Base-by-base conservation (phyloP, 345 rosid species). In the Streptanthus diversifolius region DNA sequence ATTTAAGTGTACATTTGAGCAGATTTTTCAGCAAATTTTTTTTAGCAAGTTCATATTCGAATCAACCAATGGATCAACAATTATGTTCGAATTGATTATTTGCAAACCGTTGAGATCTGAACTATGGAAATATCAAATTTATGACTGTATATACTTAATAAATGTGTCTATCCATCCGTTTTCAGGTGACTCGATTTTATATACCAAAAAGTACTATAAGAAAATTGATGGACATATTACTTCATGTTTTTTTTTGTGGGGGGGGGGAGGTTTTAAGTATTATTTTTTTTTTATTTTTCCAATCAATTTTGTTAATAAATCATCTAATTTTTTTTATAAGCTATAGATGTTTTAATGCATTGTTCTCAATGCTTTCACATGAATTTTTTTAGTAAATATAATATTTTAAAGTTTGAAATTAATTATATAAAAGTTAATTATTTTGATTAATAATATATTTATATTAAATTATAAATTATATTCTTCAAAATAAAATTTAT, bases 1-100 rank as follows among this genome's bases (percentile, higher is more conserved):
- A 72, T 72, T 35, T 36, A 72, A 72, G 35, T 52, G 70, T 71
- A 51, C 14, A 62, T n/a, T n/a, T 37, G 32, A 37, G 32, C 60
- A 49, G 11, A 1, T 3, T 35, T 70, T 47, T 10, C 25, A 19
- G 33, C 21, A 11, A 2, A 27, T 0, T 2, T 18, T 3, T 18
- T 43, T 37, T 10, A 53, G 52, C 14, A 41, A 51, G 15, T 33
- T 43, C 12, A 10, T 33, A 45, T 25, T n/a, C 14, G 47, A 45
- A 45, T 58, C 3, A n/a, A 43, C 11, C 44, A 41, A 3, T 22
- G 24, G 57, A 36, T 66, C 15, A 55, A 55, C 39, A 55, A 7
- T 27, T 7, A 29, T 14, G 35, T 53, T 53, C 8, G 24, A 27
- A 7, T 14, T 55, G 1, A 4, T 32, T 32, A 55, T 55, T 32